Percentiles rank a stretch among this genome's conserved stretches.
These are phyloP conservation scores for Glycine soja DNA, from an alignment of 306 rosid species.

Conservation along the genomic window DNA sequence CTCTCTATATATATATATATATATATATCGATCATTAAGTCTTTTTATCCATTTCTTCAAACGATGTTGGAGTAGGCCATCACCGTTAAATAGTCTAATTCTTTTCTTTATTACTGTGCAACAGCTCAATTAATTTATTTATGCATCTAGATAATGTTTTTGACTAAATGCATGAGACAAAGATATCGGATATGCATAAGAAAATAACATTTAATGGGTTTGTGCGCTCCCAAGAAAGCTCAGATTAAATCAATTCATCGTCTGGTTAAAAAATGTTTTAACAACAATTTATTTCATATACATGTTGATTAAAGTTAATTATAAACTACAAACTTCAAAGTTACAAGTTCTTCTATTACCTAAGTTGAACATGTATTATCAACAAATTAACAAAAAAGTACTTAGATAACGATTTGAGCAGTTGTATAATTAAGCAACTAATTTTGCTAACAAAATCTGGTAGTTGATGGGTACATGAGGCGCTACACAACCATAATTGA, in stretches of 20 bases:
- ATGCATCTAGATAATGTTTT: background rate
- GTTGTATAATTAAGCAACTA: background rate
- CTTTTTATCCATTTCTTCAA: background rate
- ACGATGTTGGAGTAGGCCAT: background rate
- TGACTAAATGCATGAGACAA: background rate
- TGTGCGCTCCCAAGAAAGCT: too few relatives aligned
- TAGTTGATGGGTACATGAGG: background rate
- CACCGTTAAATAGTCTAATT: background rate
- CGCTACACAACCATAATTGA: background rate
- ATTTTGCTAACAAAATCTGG: background rate
- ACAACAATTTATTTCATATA: background rate
- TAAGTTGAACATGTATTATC: background rate
- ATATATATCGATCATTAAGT: background rate
- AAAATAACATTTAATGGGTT: too few relatives aligned
- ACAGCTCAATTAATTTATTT: background rate
- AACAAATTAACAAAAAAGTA: background rate
- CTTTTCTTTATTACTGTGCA: background rate
- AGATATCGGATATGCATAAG: background rate
- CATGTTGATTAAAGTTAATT: background rate
- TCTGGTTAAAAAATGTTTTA: background rate
- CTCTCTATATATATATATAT: too few relatives aligned
- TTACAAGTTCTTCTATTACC: background rate
- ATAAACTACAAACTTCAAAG: background rate
- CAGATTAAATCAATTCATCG: background rate
- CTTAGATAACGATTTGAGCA: background rate